A percentile compares a stretch with the other conserved stretches of the same genome.
Conservation (phyloP, 1,284 basidiomycete species). For the Austroboletus novae-zelandiae region DNA sequence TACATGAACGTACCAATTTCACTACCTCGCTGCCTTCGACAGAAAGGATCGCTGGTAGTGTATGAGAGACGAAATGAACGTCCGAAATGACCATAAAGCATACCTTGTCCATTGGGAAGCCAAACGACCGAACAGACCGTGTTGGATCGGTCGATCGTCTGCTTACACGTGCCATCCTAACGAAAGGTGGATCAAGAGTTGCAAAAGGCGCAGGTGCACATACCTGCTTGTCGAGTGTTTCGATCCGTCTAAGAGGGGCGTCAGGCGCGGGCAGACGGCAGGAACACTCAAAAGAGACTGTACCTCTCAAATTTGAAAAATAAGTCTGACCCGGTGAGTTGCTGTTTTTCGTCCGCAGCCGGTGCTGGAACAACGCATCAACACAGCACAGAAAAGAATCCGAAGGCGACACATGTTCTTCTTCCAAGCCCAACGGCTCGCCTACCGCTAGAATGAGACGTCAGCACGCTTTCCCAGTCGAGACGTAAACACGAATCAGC, state of each 20-base stretch:
- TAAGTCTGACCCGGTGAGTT: constrained; percentile 20
- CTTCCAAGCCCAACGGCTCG: constrained; percentile 18
- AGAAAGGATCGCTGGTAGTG: too few relatives aligned
- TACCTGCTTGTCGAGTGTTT: constrained; percentile 18
- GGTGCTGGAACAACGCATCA: constrained; percentile 17
- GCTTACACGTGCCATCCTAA: too few relatives aligned
- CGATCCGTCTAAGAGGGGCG: constrained; percentile 36
- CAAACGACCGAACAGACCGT: constrained; percentile 27
- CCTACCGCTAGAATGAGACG: constrained; percentile 15
- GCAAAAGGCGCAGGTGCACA: neutral
- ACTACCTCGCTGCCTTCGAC: too few relatives aligned
- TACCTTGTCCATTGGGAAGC: too few relatives aligned
- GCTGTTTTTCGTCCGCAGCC: constrained; percentile 23
- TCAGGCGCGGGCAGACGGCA: neutral
- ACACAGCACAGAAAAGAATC: neutral
- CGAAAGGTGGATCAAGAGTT: neutral
- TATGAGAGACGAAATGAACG: too few relatives aligned
- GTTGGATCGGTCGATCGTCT: too few relatives aligned
- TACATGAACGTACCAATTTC: too few relatives aligned
- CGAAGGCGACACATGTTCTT: constrained; percentile 16
- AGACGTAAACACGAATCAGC: constrained; percentile 13
- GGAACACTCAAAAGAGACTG: neutral
- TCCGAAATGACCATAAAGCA: too few relatives aligned
- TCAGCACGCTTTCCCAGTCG: too few relatives aligned
- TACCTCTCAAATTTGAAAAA: too few relatives aligned